Conservation (phyloP, 306 rosid species). For the Arachis stenosperma region DNA sequence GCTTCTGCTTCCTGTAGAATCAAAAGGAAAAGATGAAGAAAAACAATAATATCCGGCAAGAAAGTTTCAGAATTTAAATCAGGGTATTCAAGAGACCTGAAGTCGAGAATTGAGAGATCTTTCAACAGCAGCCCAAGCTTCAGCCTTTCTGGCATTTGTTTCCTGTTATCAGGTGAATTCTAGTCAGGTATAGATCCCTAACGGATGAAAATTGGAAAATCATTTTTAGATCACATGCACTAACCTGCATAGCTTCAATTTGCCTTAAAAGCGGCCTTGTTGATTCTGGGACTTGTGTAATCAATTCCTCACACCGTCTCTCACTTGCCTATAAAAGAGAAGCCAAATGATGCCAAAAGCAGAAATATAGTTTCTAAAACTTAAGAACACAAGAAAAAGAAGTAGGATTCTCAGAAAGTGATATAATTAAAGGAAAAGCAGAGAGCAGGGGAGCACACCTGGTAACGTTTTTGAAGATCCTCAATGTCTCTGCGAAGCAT, state of each 20-base stretch:
- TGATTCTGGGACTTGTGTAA: constrained; percentile 97
- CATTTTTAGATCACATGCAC: constrained; percentile 15
- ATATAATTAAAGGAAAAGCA: constrained; percentile 29
- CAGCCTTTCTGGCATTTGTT: constrained; percentile 86
- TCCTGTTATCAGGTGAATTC: constrained; percentile 65
- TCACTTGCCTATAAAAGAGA: constrained; percentile 83
- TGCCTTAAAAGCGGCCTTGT: constrained; percentile 98
- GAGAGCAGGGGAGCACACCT: constrained; percentile 56
- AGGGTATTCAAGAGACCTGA: constrained; percentile 64
- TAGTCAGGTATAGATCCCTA: constrained; percentile 40
- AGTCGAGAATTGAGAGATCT: constrained; percentile 92
- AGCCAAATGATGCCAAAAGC: constrained; percentile 39
- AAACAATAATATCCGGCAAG: constrained; percentile 12
- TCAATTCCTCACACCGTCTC: constrained; percentile 94
- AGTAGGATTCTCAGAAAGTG: constrained; percentile 5
- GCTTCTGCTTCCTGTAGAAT: constrained; percentile 89
- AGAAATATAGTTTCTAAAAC: constrained; percentile 16
- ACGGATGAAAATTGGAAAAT: constrained; percentile 37
- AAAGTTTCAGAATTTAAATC: constrained; percentile 25
- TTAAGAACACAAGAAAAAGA: constrained; percentile 36
- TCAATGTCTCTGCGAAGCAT: constrained; percentile 88
- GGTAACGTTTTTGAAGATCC: constrained; percentile 96
- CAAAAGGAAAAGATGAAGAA: constrained; percentile 42
- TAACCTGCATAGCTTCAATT: constrained; percentile 99
- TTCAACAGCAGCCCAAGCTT: constrained; percentile 98